phyloP scores from a whole-genome alignment of 805 yeast species.

The Ogataea ramenticola region DNA sequence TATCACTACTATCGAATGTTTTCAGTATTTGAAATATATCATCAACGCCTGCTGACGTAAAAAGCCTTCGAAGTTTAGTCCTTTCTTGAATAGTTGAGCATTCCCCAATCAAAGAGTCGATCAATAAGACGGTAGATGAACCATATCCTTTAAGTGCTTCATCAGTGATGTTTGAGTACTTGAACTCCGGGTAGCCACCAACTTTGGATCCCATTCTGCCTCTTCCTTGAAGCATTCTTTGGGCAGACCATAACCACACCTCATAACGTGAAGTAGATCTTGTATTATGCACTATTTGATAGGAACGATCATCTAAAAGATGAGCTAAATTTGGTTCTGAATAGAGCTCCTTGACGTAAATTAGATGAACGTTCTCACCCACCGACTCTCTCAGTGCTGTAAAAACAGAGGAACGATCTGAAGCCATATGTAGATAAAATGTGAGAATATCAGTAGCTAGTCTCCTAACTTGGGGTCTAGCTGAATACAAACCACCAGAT shows the following conservation, averaged over 20 bases:
- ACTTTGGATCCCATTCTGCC: conserved; percentile 89
- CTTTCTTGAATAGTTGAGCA: conserved; percentile 29
- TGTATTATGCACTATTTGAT: conserved; percentile 15
- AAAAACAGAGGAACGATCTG: conserved; percentile 15
- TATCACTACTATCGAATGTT: conserved; percentile 33
- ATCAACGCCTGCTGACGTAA: conserved; percentile 33
- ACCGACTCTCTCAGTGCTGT: conserved; percentile 20
- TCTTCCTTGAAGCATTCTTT: conserved; percentile 43
- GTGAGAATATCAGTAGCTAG: conserved; percentile 77
- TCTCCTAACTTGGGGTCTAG: conserved; percentile 72
- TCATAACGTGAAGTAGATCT: conserved; percentile 23
- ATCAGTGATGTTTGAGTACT: conserved; percentile 49
- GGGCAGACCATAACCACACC: conserved; percentile 27
- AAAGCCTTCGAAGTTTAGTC: conserved; percentile 39
- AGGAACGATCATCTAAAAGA: conserved; percentile 20
- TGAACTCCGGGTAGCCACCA: conserved; percentile 83
- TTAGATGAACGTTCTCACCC: conserved; percentile 27
- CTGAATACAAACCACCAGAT: conserved; percentile 71
- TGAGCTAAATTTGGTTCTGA: conserved; percentile 8
- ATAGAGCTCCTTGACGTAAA: conserved; percentile 21
- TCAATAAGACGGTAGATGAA: conserved; percentile 40
- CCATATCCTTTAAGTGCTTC: conserved; percentile 51
- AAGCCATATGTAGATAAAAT: conserved; percentile 32
- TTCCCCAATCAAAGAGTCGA: conserved; percentile 41
- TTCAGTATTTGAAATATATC: conserved; percentile 28